Conservation (phyloP, 2,329 filamentous ascomycete genomes). For the Colletotrichum coccodes region DNA sequence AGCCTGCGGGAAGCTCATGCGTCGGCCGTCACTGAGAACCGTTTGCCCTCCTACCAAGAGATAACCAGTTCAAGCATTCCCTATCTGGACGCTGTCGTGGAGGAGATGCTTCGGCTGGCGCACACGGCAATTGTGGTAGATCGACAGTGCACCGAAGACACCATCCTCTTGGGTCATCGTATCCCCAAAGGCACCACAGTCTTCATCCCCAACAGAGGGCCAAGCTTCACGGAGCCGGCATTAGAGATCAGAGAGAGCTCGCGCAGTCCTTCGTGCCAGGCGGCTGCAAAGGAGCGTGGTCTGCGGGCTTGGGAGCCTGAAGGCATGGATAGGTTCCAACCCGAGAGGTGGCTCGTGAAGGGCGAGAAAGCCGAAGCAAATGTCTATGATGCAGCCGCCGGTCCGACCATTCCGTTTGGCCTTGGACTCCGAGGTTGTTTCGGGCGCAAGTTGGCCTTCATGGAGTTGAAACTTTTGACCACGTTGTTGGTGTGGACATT, state of each 20-base stretch:
- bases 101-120: slow-evolving; percentile 45
- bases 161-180: slow-evolving; percentile 42
- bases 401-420: slow-evolving; percentile 3
- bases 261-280: slow-evolving; percentile 38
- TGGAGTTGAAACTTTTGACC: slow-evolving; percentile 41
- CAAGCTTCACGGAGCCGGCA: slow-evolving; percentile 40
- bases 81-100: slow-evolving; percentile 49
- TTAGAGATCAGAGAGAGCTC: slow-evolving; percentile 39
- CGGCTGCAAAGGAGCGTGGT: slow-evolving; percentile 19
- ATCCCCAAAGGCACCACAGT: slow-evolving; percentile 47
- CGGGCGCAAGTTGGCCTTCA: slow-evolving; percentile 34
- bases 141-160: slow-evolving; percentile 43
- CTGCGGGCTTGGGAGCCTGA: slow-evolving; percentile 1
- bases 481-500: slow-evolving; percentile 43
- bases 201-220: slow-evolving; percentile 39
- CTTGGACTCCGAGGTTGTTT: slow-evolving; percentile 11
- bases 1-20: background rate
- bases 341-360: slow-evolving; percentile 12
- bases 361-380: background rate
- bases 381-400: background rate
- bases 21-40: slow-evolving; percentile 19
- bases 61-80: slow-evolving; percentile 39
- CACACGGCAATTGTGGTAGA: slow-evolving; percentile 41
- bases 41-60: background rate
- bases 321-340: background rate